phyloP scores from a whole-genome alignment of 2,329 filamentous ascomycete genomes.

The Aureobasidium sp. region DNA sequence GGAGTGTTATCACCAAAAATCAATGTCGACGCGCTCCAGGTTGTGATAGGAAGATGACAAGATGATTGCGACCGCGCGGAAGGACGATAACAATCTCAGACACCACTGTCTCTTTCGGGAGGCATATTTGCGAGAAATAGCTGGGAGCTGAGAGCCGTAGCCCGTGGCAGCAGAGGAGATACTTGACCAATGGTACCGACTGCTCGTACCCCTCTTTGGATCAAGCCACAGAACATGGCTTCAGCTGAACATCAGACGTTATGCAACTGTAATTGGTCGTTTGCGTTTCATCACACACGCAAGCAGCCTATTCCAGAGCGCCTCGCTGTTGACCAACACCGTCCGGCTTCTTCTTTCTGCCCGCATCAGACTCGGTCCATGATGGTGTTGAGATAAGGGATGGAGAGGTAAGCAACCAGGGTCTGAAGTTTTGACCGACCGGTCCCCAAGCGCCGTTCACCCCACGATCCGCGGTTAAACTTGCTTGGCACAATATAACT shows the following conservation, averaged over 20 bases:
- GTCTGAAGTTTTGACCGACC: not conserved
- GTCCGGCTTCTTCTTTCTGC: not conserved
- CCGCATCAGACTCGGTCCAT: not conserved
- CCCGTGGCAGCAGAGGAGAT: not conserved
- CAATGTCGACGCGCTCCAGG: not conserved
- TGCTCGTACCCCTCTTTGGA: not conserved
- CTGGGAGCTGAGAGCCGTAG: not conserved
- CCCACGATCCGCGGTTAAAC: not conserved
- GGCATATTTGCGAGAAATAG: not conserved
- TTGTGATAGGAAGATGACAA: not conserved
- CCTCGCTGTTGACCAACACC: not conserved
- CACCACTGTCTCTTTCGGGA: not conserved
- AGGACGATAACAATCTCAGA: not conserved
- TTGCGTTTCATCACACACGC: not conserved
- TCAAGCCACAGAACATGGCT: slow-evolving; percentile 8
- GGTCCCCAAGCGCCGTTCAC: not conserved
- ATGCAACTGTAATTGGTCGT: not conserved
- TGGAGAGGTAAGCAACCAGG: not conserved
- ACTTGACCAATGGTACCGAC: not conserved
- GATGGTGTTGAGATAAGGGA: not conserved
- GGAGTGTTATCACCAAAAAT: not conserved
- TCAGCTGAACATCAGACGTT: slow-evolving; percentile 8
- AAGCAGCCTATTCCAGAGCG: not conserved
- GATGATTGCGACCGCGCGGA: not conserved
- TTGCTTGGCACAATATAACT: not conserved